Percentiles rank a stretch among this genome's conserved stretches.
Conservation (phyloP, 2,329 filamentous ascomycete genomes). For the Xylaria sp. region DNA sequence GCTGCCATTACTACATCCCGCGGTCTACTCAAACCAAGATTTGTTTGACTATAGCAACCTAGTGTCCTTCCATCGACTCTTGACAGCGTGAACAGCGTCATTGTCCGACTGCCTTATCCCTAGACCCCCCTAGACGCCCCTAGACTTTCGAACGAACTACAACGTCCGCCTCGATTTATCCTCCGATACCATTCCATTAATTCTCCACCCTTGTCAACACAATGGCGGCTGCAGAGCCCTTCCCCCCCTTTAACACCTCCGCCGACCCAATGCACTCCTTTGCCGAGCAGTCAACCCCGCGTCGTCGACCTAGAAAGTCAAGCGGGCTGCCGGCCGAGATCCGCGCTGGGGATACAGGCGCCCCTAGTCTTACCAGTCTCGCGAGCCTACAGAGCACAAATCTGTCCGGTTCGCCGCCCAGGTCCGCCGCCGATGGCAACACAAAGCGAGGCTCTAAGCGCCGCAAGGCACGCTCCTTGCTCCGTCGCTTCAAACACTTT, state of each 20-base stretch:
- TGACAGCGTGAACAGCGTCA: neutral
- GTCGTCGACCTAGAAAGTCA: constrained; percentile 59
- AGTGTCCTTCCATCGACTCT: neutral
- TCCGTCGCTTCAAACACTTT: constrained; percentile 59
- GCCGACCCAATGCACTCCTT: constrained; percentile 54
- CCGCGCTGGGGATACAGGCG: constrained; percentile 60
- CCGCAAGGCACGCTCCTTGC: constrained; percentile 58
- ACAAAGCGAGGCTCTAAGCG: constrained; percentile 57
- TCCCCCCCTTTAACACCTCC: constrained; percentile 59
- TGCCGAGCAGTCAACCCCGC: constrained; percentile 45
- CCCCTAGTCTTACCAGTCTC: constrained; percentile 58
- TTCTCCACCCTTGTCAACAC: constrained; percentile 37
- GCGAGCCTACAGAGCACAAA: constrained; percentile 49
- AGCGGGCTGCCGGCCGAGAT: constrained; percentile 60
- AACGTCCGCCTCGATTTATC: neutral
- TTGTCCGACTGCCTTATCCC: neutral
- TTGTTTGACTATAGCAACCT: neutral
- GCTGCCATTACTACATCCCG: neutral
- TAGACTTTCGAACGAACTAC: neutral
- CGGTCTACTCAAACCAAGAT: neutral
- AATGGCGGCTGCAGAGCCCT: constrained; percentile 59
- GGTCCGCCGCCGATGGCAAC: constrained; percentile 31
- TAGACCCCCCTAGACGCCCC: neutral
- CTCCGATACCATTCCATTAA: neutral
- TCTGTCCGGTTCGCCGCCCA: constrained; percentile 23